Conservation (phyloP, 306 rosid species). For the Vicia villosa region DNA sequence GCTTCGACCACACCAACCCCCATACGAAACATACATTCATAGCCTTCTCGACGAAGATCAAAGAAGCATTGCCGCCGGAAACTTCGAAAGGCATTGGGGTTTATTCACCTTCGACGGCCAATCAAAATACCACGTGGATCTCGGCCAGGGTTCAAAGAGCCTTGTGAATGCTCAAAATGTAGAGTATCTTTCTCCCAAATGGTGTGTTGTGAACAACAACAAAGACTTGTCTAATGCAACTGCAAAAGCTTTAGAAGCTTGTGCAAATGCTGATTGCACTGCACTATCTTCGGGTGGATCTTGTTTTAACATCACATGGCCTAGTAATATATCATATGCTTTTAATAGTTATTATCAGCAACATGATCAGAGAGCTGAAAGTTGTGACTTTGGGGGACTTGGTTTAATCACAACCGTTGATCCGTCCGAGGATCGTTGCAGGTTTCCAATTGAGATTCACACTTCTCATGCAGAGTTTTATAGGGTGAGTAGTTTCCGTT, state of each 20-base stretch:
- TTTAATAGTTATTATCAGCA: slow-evolving; percentile 90
- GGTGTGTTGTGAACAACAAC: slow-evolving; percentile 96
- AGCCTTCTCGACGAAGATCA: slow-evolving; percentile 90
- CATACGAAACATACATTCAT: slow-evolving; percentile 62
- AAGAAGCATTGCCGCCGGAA: slow-evolving; percentile 64
- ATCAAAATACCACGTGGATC: slow-evolving; percentile 76
- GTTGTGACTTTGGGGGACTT: slow-evolving; percentile 76
- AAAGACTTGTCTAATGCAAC: slow-evolving; percentile 68
- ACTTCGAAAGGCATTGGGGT: slow-evolving; percentile 94
- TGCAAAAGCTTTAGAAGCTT: slow-evolving; percentile 64
- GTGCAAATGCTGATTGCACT: slow-evolving; percentile 76
- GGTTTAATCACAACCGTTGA: slow-evolving; percentile 89
- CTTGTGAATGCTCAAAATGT: slow-evolving; percentile 75
- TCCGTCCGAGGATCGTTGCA: slow-evolving; percentile 71
- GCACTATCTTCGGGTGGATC: slow-evolving; percentile 79
- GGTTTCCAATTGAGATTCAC: slow-evolving; percentile 74
- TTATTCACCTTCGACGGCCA: slow-evolving; percentile 94
- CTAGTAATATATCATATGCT: slow-evolving; percentile 78
- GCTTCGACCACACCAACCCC: slow-evolving; percentile 63
- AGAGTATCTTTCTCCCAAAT: slow-evolving; percentile 73
- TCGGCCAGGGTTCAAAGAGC: slow-evolving; percentile 60
- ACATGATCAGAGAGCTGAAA: slow-evolving; percentile 74
- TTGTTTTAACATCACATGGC: slow-evolving; percentile 84
- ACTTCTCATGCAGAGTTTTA: slow-evolving; percentile 49
- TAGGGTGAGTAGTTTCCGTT: slow-evolving; percentile 30